Percentiles rank a stretch among this genome's conserved stretches.
phyloP scores from a whole-genome alignment of 805 yeast genomes.

The Ogataea philodendri region DNA sequence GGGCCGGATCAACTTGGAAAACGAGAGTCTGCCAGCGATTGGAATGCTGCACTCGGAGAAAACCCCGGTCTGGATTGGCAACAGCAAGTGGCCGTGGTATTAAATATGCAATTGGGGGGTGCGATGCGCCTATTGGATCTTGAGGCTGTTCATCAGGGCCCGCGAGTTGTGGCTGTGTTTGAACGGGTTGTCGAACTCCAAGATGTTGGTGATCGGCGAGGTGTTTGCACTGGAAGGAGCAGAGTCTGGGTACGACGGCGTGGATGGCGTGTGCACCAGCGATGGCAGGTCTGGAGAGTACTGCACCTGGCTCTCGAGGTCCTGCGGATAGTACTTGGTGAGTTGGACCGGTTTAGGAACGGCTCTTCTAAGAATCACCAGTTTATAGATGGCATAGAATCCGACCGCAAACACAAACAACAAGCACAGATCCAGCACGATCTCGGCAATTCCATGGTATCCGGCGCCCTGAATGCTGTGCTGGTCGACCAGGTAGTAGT shows the following conservation, averaged over 20 bases:
- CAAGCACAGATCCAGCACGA: slow-evolving; percentile 3
- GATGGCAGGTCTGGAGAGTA: slow-evolving; percentile 7
- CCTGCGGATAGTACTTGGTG: not conserved
- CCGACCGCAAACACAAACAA: slow-evolving; percentile 3
- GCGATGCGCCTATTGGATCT: slow-evolving; percentile 15
- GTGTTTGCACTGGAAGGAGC: slow-evolving; percentile 12
- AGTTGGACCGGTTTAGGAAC: slow-evolving; percentile 6
- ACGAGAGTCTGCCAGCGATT: slow-evolving; percentile 25
- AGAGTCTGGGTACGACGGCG: slow-evolving; percentile 8
- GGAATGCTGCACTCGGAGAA: slow-evolving; percentile 13
- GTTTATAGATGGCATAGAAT: slow-evolving; percentile 6
- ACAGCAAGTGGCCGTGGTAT: slow-evolving; percentile 32
- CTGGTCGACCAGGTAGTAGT: slow-evolving; percentile 26
- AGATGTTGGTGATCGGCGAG: slow-evolving; percentile 12
- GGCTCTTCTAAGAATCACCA: not conserved
- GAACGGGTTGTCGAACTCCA: slow-evolving; percentile 16
- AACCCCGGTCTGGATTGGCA: slow-evolving; percentile 25
- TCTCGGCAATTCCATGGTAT: slow-evolving; percentile 6
- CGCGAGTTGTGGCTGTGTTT: slow-evolving; percentile 9
- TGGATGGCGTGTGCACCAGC: slow-evolving; percentile 13
- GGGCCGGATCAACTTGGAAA: slow-evolving; percentile 18
- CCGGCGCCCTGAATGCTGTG: slow-evolving; percentile 4
- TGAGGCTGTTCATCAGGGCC: slow-evolving; percentile 20
- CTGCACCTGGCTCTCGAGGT: slow-evolving; percentile 7
- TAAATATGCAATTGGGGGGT: slow-evolving; percentile 8